Evolutionary conservation across 306 rosid species (phyloP).

Genomic region (Trifolium pratense): DNA sequence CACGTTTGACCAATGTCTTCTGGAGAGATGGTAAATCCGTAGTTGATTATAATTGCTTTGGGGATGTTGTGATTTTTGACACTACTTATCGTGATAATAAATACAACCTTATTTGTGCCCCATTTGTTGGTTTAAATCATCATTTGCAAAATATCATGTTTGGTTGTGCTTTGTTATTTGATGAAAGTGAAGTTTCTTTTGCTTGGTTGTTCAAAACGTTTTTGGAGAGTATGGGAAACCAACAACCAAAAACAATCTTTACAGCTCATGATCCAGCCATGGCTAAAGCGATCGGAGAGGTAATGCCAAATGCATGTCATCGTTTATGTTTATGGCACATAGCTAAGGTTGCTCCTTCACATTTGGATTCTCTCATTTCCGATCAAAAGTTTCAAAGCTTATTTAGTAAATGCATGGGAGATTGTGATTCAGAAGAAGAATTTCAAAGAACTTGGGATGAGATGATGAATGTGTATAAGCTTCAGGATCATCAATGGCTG

Average conservation of each 20-base stretch:
- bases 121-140: neutral
- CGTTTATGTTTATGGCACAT: constrained; percentile 5
- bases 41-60: neutral
- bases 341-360: constrained; percentile 6
- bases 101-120: neutral
- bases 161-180: neutral
- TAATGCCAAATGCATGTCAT: constrained; percentile 6
- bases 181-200: constrained; percentile 1
- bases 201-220: neutral
- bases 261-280: neutral
- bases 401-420: neutral
- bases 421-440: neutral
- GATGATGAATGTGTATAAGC: neutral
- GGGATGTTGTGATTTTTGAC: neutral
- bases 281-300: neutral
- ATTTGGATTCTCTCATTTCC: neutral
- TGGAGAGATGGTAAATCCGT: neutral
- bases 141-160: neutral
- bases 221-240: constrained; percentile 10
- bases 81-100: neutral
- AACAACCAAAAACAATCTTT: neutral
- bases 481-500: neutral
- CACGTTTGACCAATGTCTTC: neutral
- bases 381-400: neutral
- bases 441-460: constrained; percentile 3